These are phyloP conservation scores for Globisporangium uncinulatum DNA, from an alignment of 352 stramenopile genomes.

Conservation along the genomic window DNA sequence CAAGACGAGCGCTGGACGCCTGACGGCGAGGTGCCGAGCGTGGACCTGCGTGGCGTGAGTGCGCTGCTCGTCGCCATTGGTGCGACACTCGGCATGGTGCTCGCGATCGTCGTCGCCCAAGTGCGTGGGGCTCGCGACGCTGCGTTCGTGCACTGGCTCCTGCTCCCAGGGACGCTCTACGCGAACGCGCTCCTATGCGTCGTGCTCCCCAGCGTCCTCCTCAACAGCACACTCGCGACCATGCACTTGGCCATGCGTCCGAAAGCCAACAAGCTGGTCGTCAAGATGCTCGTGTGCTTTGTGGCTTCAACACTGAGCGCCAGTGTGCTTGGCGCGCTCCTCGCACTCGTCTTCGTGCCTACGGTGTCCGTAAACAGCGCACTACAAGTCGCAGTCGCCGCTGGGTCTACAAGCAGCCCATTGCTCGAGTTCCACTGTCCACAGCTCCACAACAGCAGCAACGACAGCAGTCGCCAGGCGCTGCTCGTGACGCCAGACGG, in stretches of 20 bases:
- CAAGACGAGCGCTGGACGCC: not conserved
- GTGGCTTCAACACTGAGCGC: constrained; percentile 30
- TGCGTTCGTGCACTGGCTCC: constrained; percentile 8
- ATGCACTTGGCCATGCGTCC: constrained; percentile 38
- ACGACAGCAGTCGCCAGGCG: not conserved
- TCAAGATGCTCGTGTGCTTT: constrained; percentile 29
- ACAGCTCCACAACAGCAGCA: not conserved
- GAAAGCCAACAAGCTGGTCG: constrained; percentile 27
- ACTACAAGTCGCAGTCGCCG: constrained; percentile 18
- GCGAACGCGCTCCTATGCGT: constrained; percentile 31
- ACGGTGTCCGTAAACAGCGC: constrained; percentile 21
- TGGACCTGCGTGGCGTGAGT: constrained; percentile 10
- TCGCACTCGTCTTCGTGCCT: constrained; percentile 30
- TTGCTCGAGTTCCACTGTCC: constrained; percentile 20
- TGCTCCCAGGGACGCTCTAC: constrained; percentile 32
- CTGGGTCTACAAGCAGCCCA: constrained; percentile 4
- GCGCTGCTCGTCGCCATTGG: constrained; percentile 21
- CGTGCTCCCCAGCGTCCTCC: constrained; percentile 29
- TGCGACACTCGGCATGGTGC: constrained; percentile 18
- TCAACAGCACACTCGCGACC: constrained; percentile 37
- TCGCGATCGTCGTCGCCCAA: constrained; percentile 20
- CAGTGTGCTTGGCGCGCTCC: constrained; percentile 39
- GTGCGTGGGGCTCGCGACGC: constrained; percentile 12
- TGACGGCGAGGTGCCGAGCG: constrained; percentile 6
- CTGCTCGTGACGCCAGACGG: constrained; percentile 35